Evolutionary conservation across 2,329 filamentous ascomycete species (phyloP).

Genomic region (Aspergillus sp.): DNA sequence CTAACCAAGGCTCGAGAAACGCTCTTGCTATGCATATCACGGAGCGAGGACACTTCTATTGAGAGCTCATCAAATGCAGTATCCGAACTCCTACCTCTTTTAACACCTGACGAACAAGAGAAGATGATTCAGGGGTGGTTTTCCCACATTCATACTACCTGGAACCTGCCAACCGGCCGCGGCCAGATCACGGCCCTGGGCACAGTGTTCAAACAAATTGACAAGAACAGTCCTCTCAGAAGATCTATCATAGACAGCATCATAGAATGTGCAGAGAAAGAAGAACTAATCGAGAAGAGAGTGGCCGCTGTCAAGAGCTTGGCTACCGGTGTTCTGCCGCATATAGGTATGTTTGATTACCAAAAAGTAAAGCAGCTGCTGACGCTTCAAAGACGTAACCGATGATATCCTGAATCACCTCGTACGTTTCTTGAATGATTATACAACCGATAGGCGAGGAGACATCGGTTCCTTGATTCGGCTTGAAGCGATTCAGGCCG

Average conservation of each 20-base stretch:
- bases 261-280: constrained; percentile 36
- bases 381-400: constrained; percentile 31
- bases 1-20: constrained; percentile 35
- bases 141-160: constrained; percentile 37
- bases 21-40: constrained; percentile 43
- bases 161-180: constrained; percentile 42
- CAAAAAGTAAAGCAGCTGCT: constrained; percentile 10
- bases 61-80: constrained; percentile 44
- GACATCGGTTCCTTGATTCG: constrained; percentile 88
- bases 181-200: constrained; percentile 48
- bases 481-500: constrained; percentile 71
- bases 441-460: constrained; percentile 83
- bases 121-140: constrained; percentile 44
- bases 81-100: constrained; percentile 42
- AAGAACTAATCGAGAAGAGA: constrained; percentile 44
- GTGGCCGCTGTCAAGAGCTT: constrained; percentile 45
- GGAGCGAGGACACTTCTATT: constrained; percentile 44
- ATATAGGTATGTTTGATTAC: constrained; percentile 33
- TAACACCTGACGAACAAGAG: constrained; percentile 35
- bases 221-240: constrained; percentile 24
- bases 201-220: constrained; percentile 39
- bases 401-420: constrained; percentile 33
- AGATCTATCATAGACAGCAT: constrained; percentile 36
- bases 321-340: constrained; percentile 38
- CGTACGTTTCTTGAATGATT: constrained; percentile 68